Evolutionary conservation across 129 eudicot species (phyloP).

Genomic region (Saussurea involucrata): DNA sequence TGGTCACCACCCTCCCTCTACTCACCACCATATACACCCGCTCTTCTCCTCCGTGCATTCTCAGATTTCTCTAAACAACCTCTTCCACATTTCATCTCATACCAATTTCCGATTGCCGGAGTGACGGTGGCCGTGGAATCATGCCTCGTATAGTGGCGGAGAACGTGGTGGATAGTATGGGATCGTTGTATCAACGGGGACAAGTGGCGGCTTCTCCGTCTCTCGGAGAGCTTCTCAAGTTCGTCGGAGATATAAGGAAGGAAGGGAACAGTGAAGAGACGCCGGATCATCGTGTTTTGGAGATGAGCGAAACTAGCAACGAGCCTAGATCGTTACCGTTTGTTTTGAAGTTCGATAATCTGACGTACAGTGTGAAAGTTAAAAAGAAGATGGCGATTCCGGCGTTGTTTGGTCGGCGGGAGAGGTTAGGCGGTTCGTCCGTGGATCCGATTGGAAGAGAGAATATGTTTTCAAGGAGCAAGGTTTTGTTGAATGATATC

Average conservation of each 20-base stretch:
- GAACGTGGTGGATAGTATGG: constrained; percentile 6
- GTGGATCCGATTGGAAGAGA: constrained; percentile 24
- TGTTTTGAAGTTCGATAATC: constrained; percentile 41
- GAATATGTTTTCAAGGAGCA: constrained; percentile 35
- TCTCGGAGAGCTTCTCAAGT: constrained; percentile 37
- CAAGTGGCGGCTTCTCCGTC: constrained; percentile 30
- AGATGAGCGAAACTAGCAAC: constrained; percentile 31
- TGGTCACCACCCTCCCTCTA: constrained; percentile 30
- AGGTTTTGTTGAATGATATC: constrained; percentile 64
- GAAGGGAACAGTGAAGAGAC: constrained; percentile 27
- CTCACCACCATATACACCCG: constrained; percentile 30
- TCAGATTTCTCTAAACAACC: background rate
- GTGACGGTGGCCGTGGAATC: background rate
- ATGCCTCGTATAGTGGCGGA: constrained; percentile 31
- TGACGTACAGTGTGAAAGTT: constrained; percentile 50
- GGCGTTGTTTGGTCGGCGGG: constrained; percentile 6
- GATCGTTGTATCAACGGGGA: constrained; percentile 11
- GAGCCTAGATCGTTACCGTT: constrained; percentile 56
- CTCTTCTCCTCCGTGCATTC: constrained; percentile 20
- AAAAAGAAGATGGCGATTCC: constrained; percentile 25
- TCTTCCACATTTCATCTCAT: background rate
- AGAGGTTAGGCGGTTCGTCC: constrained; percentile 5
- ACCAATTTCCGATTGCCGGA: background rate
- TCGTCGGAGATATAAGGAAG: constrained; percentile 37
- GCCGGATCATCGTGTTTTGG: constrained; percentile 48